Percentiles rank a stretch among this genome's conserved stretches.
Conservation (phyloP, 2,329 filamentous ascomycete species). For the Paraphoma sp. region DNA sequence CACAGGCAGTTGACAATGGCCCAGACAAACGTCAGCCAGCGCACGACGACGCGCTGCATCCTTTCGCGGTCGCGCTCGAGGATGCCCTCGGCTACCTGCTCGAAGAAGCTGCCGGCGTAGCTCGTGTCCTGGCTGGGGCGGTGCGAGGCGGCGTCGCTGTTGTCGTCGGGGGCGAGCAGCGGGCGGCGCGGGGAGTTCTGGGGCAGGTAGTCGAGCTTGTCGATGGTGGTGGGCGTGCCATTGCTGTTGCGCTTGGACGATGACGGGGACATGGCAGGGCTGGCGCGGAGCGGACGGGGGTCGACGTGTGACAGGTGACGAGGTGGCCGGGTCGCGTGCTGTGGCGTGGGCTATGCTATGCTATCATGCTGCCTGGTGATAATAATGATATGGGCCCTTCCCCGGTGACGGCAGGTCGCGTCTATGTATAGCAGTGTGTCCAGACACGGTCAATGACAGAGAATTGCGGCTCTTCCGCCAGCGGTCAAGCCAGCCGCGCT, state of each 20-base stretch:
- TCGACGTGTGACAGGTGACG: conserved; percentile 28
- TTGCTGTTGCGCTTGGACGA: conserved; percentile 40
- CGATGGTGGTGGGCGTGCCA: conserved; percentile 44
- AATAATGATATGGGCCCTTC: background rate
- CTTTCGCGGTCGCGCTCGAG: conserved; percentile 62
- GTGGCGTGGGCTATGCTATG: conserved; percentile 3
- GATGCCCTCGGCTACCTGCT: conserved; percentile 66
- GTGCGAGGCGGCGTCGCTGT: conserved; percentile 36
- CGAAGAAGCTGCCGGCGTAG: conserved; percentile 63
- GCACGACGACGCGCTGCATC: conserved; percentile 60
- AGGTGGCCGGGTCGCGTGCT: conserved; percentile 18
- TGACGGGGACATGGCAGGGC: conserved; percentile 35
- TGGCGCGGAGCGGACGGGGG: conserved; percentile 2
- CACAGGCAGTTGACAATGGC: conserved; percentile 72
- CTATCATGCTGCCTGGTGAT: background rate
- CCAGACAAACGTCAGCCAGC: conserved; percentile 65
- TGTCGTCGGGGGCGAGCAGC: conserved; percentile 48
- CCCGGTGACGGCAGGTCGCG: background rate
- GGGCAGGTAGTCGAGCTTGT: conserved; percentile 58
- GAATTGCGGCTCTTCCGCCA: background rate
- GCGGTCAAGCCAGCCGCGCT: conserved; percentile 28
- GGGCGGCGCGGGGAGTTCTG: conserved; percentile 47
- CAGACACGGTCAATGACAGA: background rate
- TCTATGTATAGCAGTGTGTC: background rate
- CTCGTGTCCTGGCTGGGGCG: conserved; percentile 52